A percentile compares a stretch with the other conserved stretches of the same genome.
phyloP scores from a whole-genome alignment of 2,329 filamentous ascomycete species.

The Cyphellophora attinorum region DNA sequence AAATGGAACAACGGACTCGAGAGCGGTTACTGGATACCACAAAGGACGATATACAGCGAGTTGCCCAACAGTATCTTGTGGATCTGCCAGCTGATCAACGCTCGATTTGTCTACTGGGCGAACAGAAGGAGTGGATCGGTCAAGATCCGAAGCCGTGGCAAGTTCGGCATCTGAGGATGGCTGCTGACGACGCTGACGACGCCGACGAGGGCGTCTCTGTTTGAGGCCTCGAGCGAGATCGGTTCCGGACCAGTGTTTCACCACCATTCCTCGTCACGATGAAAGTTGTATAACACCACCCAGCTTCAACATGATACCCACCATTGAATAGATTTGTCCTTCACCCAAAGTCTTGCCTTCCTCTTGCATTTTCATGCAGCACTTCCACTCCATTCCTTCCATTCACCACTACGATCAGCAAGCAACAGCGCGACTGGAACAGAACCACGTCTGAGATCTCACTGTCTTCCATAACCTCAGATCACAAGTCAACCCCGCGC shows the following conservation, averaged over 20 bases:
- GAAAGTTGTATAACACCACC: constrained; percentile 12
- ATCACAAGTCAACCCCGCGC: constrained; percentile 45
- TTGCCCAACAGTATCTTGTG: constrained; percentile 73
- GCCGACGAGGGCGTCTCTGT: background rate
- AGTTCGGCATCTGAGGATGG: constrained; percentile 14
- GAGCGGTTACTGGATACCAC: constrained; percentile 81
- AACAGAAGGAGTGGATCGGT: constrained; percentile 59
- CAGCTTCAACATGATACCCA: constrained; percentile 16
- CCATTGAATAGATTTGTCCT: background rate
- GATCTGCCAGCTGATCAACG: constrained; percentile 51
- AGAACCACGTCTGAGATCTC: constrained; percentile 42
- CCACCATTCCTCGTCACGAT: too few relatives aligned
- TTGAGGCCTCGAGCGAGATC: too few relatives aligned
- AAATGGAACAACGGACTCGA: constrained; percentile 78
- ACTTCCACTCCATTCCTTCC: constrained; percentile 5
- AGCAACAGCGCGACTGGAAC: constrained; percentile 42
- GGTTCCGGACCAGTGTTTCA: too few relatives aligned
- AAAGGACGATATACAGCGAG: constrained; percentile 66
- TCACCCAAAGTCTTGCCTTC: constrained; percentile 10
- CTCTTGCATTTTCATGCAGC: constrained; percentile 4
- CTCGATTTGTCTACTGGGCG: constrained; percentile 66
- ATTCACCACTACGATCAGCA: too few relatives aligned
- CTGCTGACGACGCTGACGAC: constrained; percentile 5
- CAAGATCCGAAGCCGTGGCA: constrained; percentile 13
- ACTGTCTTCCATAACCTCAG: constrained; percentile 35